Conservation (phyloP, 2,329 filamentous ascomycete species). For the Talaromyces sp. region DNA sequence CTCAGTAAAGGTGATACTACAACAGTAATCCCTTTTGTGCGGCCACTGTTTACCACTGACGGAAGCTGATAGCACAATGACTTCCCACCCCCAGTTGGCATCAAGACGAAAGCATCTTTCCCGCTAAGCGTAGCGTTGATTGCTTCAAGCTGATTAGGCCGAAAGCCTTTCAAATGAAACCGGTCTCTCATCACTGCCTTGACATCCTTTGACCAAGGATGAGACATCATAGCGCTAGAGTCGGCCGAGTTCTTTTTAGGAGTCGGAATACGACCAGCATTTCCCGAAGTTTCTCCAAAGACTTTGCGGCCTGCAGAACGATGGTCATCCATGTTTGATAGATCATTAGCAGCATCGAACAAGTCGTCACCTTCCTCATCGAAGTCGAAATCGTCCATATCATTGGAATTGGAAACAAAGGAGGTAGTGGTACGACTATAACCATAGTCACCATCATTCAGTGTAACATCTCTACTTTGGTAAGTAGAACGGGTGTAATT, state of each 20-base stretch:
- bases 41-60: conserved; percentile 73
- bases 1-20: conserved; percentile 94
- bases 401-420: background rate
- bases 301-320: conserved; percentile 24
- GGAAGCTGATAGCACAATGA: conserved; percentile 95
- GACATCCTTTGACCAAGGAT: conserved; percentile 83
- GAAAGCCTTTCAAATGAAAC: conserved; percentile 81
- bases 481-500: background rate
- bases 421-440: background rate
- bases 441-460: background rate
- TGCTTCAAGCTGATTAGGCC: conserved; percentile 86
- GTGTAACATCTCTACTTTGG: background rate
- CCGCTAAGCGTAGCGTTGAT: conserved; percentile 89
- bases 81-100: conserved; percentile 97
- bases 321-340: conserved; percentile 20
- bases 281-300: conserved; percentile 39
- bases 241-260: conserved; percentile 18
- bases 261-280: conserved; percentile 28
- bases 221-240: conserved; percentile 48
- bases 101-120: conserved; percentile 88
- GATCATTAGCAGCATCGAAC: conserved; percentile 36
- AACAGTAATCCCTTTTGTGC: conserved; percentile 76
- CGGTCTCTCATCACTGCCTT: conserved; percentile 71
- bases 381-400: conserved; percentile 10
- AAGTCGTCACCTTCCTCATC: conserved; percentile 41